Percentiles rank a stretch among this genome's conserved stretches.
These are phyloP conservation scores for Castanopsis chinensis DNA, from an alignment of 306 rosid species.

Conservation along the genomic window DNA sequence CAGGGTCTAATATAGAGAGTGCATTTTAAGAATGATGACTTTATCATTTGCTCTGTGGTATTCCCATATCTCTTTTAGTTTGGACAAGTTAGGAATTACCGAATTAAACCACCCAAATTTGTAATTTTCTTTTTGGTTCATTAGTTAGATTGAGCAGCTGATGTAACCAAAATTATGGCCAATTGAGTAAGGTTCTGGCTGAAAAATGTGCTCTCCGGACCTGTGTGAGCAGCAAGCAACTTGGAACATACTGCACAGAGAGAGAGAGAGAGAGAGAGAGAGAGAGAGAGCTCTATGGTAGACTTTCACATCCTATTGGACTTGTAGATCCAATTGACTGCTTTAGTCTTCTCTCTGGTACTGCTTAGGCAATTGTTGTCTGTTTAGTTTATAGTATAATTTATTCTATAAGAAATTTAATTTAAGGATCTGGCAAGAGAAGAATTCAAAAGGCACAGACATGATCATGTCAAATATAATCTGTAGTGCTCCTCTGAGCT, in stretches of 20 bases:
- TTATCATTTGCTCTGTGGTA: not conserved
- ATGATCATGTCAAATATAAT: not conserved
- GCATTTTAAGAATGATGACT: not conserved
- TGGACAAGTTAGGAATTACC: not conserved
- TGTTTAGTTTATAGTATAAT: not conserved
- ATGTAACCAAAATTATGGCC: not conserved
- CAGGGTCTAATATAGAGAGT: not conserved
- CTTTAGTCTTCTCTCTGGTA: not conserved
- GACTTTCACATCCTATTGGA: not conserved
- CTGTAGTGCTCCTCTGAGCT: not conserved
- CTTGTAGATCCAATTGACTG: not conserved
- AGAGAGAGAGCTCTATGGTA: too few species aligned
- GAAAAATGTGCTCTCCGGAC: not conserved
- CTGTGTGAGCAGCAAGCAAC: not conserved
- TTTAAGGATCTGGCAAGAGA: not conserved
- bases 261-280: too few species aligned
- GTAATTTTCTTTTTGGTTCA: not conserved
- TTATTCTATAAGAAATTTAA: not conserved
- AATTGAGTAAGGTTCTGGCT: not conserved
- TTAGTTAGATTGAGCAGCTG: not conserved
- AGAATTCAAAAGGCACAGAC: not conserved
- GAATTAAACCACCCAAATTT: not conserved
- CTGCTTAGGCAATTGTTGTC: not conserved
- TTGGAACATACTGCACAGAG: not conserved
- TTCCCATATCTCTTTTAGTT: not conserved